Evolutionary conservation across 164 flowering plant species (phyloP).

Genomic region (Platanus orientalis): DNA sequence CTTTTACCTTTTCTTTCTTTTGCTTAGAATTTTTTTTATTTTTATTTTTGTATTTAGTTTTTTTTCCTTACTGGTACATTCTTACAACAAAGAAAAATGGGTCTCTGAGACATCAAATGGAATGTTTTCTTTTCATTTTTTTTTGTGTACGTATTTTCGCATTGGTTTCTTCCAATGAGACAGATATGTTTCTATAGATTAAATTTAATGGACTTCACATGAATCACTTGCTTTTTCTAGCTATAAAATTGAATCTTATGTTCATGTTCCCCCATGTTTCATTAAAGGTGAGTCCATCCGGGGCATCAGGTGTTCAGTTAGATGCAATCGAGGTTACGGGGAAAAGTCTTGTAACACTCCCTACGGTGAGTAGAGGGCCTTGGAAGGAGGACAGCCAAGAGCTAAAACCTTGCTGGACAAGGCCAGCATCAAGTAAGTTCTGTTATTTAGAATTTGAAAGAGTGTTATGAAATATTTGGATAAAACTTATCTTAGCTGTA

Average conservation of each 20-base stretch:
- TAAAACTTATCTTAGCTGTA: background rate
- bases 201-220: background rate
- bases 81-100: too few relatives aligned
- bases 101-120: too few relatives aligned
- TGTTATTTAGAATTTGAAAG: background rate
- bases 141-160: background rate
- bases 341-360: conserved; percentile 24
- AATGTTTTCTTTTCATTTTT: background rate
- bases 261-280: conserved; percentile 8
- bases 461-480: background rate
- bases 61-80: too few relatives aligned
- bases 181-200: too few relatives aligned
- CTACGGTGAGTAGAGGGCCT: conserved; percentile 37
- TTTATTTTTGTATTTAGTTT: too few relatives aligned
- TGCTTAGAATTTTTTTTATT: too few relatives aligned
- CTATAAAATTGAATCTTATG: background rate
- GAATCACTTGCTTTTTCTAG: background rate
- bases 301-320: conserved; percentile 22
- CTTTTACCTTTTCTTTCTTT: too few relatives aligned
- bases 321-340: conserved; percentile 29
- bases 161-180: background rate
- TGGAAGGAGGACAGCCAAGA: conserved; percentile 49
- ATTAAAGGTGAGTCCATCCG: conserved; percentile 40
- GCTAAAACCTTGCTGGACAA: conserved; percentile 67
- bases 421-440: conserved; percentile 39